Evolutionary conservation across 345 rosid species (phyloP).

Genomic region (Alliaria petiolata): DNA sequence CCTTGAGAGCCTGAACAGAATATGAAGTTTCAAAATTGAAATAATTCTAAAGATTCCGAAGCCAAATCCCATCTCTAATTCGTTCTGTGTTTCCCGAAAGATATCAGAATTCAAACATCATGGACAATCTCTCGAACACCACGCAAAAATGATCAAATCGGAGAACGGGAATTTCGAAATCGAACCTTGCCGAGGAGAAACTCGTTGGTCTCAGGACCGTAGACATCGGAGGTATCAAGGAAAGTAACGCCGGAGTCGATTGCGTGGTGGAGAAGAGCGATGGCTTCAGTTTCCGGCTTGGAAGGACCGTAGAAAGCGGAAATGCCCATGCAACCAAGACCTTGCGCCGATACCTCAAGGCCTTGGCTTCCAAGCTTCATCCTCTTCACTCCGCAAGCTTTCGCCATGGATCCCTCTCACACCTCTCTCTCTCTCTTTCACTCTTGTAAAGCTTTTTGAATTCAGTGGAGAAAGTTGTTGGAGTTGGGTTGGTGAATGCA

Average conservation of each 20-base stretch:
- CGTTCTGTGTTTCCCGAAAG: too few species aligned
- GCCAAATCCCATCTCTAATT: too few species aligned
- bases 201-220: constrained; percentile 40
- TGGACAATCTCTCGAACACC: too few species aligned
- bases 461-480: too few species aligned
- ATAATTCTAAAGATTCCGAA: too few species aligned
- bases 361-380: constrained; percentile 25
- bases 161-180: too few species aligned
- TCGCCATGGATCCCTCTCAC: neutral
- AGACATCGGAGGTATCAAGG: constrained; percentile 38
- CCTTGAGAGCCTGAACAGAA: constrained; percentile 38
- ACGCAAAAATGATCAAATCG: too few species aligned
- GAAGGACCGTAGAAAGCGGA: constrained; percentile 30
- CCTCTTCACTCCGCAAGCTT: neutral
- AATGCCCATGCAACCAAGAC: constrained; percentile 40
- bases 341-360: constrained; percentile 35
- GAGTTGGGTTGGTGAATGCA: too few species aligned
- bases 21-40: too few species aligned
- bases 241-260: constrained; percentile 33
- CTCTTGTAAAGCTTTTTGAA: too few species aligned
- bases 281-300: constrained; percentile 24
- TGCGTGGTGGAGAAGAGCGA: constrained; percentile 34
- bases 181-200: constrained; percentile 33
- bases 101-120: too few species aligned
- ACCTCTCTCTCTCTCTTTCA: neutral